These are phyloP conservation scores for Plasmopara halstedii DNA, from an alignment of 352 stramenopile species.

Conservation along the genomic window DNA sequence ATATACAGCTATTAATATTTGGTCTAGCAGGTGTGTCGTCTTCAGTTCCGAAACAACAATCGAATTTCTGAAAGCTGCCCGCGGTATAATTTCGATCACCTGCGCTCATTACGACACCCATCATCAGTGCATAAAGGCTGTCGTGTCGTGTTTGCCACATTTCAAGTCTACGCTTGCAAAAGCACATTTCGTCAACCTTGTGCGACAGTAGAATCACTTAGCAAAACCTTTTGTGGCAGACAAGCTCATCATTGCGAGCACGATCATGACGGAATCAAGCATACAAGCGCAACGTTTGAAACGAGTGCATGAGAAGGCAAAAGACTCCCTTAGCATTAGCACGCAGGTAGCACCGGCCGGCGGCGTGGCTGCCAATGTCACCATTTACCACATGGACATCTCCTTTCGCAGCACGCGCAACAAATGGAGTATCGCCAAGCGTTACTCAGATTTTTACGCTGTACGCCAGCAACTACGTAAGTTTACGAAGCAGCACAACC, in stretches of 20 bases:
- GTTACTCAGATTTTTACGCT: conserved; percentile 81
- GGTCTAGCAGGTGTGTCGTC: conserved; percentile 1
- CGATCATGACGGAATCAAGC: conserved; percentile 37
- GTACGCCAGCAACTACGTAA: conserved; percentile 52
- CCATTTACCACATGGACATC: conserved; percentile 84
- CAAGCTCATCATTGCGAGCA: not conserved
- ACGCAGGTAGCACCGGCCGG: conserved; percentile 57
- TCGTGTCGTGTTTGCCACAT: conserved; percentile 9
- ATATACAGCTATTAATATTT: conserved; percentile 17
- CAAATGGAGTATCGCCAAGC: conserved; percentile 83
- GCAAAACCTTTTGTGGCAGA: conserved; percentile 7
- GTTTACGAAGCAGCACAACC: conserved; percentile 64
- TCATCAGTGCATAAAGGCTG: conserved; percentile 17
- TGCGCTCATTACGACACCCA: conserved; percentile 17
- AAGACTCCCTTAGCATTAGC: conserved; percentile 74
- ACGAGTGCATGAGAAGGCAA: conserved; percentile 65
- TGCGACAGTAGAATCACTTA: conserved; percentile 17
- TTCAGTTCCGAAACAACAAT: conserved; percentile 22
- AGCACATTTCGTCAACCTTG: conserved; percentile 3
- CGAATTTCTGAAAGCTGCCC: conserved; percentile 5
- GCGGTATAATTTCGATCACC: conserved; percentile 16
- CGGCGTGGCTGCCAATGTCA: conserved; percentile 40
- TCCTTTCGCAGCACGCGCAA: conserved; percentile 78
- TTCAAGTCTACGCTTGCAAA: not conserved
- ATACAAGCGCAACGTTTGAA: conserved; percentile 57